Conservation (phyloP, 805 yeast species). For the Komagataella kurtzmanii region DNA sequence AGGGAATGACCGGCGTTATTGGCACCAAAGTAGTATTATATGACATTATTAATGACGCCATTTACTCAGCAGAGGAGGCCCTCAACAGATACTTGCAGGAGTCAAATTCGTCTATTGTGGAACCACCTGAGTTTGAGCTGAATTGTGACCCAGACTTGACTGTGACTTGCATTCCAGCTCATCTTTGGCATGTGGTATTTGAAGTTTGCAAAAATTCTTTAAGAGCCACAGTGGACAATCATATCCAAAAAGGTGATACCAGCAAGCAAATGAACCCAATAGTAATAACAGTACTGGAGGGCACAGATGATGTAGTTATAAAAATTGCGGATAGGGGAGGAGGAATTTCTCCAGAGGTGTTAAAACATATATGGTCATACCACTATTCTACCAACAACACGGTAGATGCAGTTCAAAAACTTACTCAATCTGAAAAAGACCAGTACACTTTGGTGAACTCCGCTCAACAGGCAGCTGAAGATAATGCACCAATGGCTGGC, state of each 20-base stretch:
- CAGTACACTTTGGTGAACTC: constrained; percentile 3
- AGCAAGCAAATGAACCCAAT: constrained; percentile 6
- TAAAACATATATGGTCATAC: constrained; percentile 15
- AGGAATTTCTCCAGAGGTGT: constrained; percentile 9
- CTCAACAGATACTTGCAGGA: neutral
- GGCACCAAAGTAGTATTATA: neutral
- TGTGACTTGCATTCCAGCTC: constrained; percentile 15
- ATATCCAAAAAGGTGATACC: constrained; percentile 4
- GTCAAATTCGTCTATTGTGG: neutral
- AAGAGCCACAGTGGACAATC: constrained; percentile 11
- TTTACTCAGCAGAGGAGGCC: neutral
- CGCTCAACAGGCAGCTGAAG: constrained; percentile 5
- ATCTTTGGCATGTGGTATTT: constrained; percentile 16
- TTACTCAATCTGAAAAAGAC: neutral
- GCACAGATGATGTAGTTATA: constrained; percentile 3
- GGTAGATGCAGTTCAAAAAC: neutral
- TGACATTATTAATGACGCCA: neutral
- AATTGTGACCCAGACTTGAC: neutral
- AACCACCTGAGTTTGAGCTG: neutral
- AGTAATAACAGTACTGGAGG: constrained; percentile 1
- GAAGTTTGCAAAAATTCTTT: constrained; percentile 17
- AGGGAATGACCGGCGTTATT: neutral
- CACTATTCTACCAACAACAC: constrained; percentile 14
- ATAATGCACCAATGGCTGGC: constrained; percentile 16
- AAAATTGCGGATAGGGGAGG: constrained; percentile 17